Conservation (phyloP, 306 rosid genomes). For the Cucurbita maxima region DNA sequence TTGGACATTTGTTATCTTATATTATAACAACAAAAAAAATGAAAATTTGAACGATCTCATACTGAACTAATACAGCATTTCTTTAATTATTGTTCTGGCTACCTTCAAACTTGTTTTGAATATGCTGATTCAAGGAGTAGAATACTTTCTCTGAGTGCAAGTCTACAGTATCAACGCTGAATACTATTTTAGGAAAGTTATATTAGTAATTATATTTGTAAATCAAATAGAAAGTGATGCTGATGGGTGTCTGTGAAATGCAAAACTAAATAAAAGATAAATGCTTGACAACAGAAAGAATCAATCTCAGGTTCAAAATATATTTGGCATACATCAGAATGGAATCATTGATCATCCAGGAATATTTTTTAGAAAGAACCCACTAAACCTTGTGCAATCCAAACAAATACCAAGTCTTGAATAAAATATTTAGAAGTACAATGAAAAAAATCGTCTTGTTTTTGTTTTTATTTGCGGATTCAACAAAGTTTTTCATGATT, state of each 20-base stretch:
- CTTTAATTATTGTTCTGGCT: no score
- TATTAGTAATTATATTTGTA: no score
- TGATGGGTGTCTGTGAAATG: neutral
- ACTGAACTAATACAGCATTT: no score
- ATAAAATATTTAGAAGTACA: neutral
- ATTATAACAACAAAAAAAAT: no score
- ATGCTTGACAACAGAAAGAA: neutral
- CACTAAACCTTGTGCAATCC: neutral
- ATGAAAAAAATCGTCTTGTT: neutral
- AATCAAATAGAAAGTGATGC: no score
- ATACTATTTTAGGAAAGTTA: no score
- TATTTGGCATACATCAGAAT: neutral
- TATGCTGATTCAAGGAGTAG: no score
- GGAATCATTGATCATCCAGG: neutral
- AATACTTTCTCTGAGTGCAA: no score
- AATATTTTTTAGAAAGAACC: neutral
- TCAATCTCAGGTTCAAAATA: neutral
- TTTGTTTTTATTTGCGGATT: slow-evolving; percentile 10
- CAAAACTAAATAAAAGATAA: neutral
- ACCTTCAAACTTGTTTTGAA: no score
- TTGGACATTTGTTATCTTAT: no score
- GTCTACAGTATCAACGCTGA: no score
- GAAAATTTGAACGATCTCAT: no score
- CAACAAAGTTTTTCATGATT: neutral
- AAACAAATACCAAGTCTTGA: neutral